Evolutionary conservation across 2,329 filamentous ascomycete species (phyloP), one percentile per base, ranked within the genome.

Genomic region (Diaporthe ampelina): DNA sequence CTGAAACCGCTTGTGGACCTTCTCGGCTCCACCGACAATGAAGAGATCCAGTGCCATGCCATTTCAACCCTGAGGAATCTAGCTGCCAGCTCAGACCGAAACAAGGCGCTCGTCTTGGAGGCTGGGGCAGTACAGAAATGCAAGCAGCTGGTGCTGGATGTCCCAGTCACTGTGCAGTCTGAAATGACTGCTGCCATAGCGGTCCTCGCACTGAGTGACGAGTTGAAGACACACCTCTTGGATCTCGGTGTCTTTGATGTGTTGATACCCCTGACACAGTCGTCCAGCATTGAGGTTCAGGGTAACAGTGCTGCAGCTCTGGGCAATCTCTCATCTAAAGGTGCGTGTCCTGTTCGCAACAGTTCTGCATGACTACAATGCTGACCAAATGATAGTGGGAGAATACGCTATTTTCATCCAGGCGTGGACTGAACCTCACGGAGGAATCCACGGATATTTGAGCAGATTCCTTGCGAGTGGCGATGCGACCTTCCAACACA

Each of bases 111-210:
- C n/a, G 97, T 99, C 1, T 87, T 99, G 65, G 95, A 98, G 84
- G 97, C 97, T 45, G 97, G 97, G 32, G 97, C 97, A 2, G 97
- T 99, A 52, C 95, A 98, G 82, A 98, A 98, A 83, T 99, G 97
- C 91, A 98, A 98, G 85, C 95, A 98, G 81, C 89, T 99, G 70
- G 95, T 99, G 32, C 88, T 99, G 24, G 93, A 97, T 73, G 97
- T 98, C 3, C 95, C 97, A 0, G 89, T 98, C 65, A 96, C 94
- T 52, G 97, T 99, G 3, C 97, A 99, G 82, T 98, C 95, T 2
- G 97, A 99, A 84, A 99, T 99, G 97, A 99, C 97, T 6, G 97
- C 97, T n/a, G 97, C 97, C 1, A 98, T 99, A 83, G 97, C 97
- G 50, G 97, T 99, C 19, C 89, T 99, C 77, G 97, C 97, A 24